Evolutionary conservation across 2,329 filamentous ascomycete species (phyloP).

Genomic region (Fonsecaea pugnacius): DNA sequence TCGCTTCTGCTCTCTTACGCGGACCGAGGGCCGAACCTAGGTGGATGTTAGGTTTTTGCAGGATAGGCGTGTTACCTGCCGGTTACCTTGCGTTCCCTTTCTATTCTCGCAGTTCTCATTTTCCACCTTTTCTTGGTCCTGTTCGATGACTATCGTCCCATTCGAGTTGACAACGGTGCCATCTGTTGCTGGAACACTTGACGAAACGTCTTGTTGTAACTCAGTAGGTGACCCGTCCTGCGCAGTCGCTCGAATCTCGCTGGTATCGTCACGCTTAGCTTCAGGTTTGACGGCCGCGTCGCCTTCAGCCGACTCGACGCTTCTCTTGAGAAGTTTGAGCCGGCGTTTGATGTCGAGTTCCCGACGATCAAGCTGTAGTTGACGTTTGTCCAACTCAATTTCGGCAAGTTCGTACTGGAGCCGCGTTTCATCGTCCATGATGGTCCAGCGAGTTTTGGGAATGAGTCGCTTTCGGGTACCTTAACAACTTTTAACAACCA

Average conservation of each 20-base stretch:
- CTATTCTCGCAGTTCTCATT: not conserved
- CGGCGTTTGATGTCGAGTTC: not conserved
- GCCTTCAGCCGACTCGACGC: not conserved
- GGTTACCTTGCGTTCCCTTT: not conserved
- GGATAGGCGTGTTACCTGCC: not conserved
- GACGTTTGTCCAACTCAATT: conserved; percentile 6
- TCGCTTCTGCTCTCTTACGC: not conserved
- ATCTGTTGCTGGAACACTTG: not conserved
- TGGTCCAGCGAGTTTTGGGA: no score
- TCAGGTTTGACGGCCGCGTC: not conserved
- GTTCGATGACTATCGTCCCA: not conserved
- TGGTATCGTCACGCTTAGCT: not conserved
- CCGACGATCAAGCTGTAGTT: conserved; percentile 6
- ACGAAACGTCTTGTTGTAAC: not conserved
- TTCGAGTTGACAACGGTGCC: not conserved
- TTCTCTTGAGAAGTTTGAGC: not conserved
- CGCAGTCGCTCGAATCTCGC: not conserved
- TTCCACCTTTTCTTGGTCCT: not conserved
- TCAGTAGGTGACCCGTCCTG: not conserved
- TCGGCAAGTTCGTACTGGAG: conserved; percentile 2
- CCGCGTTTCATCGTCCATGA: not conserved
- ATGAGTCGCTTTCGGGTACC: not conserved
- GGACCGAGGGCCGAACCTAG: not conserved
- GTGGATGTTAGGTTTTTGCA: not conserved
- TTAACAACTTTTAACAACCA: not conserved